Conservation (phyloP, 2,329 filamentous ascomycete genomes). For the Gremmenia infestans region DNA sequence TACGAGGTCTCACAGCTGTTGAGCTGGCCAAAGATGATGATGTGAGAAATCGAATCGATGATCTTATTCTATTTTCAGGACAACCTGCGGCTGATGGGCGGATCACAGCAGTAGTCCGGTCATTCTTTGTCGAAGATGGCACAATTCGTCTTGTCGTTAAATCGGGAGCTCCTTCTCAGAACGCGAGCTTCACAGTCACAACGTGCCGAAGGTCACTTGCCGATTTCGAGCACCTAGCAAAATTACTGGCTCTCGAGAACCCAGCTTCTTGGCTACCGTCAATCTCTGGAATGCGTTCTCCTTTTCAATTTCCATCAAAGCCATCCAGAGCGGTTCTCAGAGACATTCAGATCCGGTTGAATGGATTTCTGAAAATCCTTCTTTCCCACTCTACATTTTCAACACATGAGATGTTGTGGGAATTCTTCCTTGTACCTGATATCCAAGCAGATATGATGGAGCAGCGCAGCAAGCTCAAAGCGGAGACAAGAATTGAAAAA, state of each 20-base stretch:
- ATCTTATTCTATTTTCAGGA: constrained; percentile 78
- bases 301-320: constrained; percentile 89
- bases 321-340: constrained; percentile 82
- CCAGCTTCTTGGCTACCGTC: constrained; percentile 92
- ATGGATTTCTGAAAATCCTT: constrained; percentile 83
- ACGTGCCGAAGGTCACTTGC: constrained; percentile 82
- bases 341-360: constrained; percentile 80
- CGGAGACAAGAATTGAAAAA: constrained; percentile 74
- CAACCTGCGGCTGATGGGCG: constrained; percentile 68
- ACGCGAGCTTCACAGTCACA: constrained; percentile 84
- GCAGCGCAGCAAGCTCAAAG: constrained; percentile 81
- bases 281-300: constrained; percentile 71
- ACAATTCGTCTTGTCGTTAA: constrained; percentile 91
- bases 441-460: constrained; percentile 87
- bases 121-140: constrained; percentile 95
- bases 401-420: constrained; percentile 97
- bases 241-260: constrained; percentile 79
- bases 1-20: constrained; percentile 85
- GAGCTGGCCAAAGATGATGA: constrained; percentile 98
- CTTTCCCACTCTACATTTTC: constrained; percentile 87
- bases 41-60: constrained; percentile 92
- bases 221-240: constrained; percentile 88
- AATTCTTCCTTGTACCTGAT: constrained; percentile 96
- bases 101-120: constrained; percentile 87
- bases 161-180: constrained; percentile 78